Evolutionary conservation across 129 eudicot species (phyloP).

Genomic region (Chrysanthemum lavandulifolium): DNA sequence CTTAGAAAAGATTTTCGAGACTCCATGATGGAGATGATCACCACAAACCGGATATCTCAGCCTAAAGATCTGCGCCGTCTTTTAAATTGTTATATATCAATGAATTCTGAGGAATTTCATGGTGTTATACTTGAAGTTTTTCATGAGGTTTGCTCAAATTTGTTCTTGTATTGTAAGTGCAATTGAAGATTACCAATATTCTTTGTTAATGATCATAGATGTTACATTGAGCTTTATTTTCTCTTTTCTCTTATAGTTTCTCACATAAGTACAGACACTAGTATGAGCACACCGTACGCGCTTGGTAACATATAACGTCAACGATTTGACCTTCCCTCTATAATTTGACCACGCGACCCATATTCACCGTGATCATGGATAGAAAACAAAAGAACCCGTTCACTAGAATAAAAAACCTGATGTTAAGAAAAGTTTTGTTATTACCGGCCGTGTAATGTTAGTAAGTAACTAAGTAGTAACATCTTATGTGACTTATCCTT

Average conservation of each 20-base stretch:
- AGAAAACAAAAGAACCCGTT: too few relatives aligned
- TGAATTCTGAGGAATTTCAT: conserved; percentile 73
- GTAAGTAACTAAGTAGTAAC: too few relatives aligned
- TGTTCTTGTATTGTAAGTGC: conserved; percentile 56
- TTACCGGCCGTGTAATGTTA: too few relatives aligned
- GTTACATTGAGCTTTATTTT: conserved; percentile 1
- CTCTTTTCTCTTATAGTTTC: background rate
- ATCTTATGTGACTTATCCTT: too few relatives aligned
- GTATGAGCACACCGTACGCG: too few relatives aligned
- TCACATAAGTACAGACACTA: too few relatives aligned
- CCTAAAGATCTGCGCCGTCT: conserved; percentile 68
- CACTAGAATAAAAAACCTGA: too few relatives aligned
- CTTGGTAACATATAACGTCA: too few relatives aligned
- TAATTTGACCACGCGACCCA: too few relatives aligned
- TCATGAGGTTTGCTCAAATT: conserved; percentile 72
- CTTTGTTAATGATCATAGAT: conserved; percentile 25
- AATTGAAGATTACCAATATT: conserved; percentile 22
- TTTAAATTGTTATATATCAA: conserved; percentile 64
- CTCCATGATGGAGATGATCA: conserved; percentile 77
- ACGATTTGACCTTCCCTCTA: too few relatives aligned
- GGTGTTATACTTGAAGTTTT: conserved; percentile 84
- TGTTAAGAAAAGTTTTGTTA: too few relatives aligned
- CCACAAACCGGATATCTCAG: conserved; percentile 46
- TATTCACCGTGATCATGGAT: too few relatives aligned
- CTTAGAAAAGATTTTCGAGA: conserved; percentile 79